phyloP scores from a whole-genome alignment of 2,329 filamentous ascomycete genomes.

The Calonectria fujianensis region DNA sequence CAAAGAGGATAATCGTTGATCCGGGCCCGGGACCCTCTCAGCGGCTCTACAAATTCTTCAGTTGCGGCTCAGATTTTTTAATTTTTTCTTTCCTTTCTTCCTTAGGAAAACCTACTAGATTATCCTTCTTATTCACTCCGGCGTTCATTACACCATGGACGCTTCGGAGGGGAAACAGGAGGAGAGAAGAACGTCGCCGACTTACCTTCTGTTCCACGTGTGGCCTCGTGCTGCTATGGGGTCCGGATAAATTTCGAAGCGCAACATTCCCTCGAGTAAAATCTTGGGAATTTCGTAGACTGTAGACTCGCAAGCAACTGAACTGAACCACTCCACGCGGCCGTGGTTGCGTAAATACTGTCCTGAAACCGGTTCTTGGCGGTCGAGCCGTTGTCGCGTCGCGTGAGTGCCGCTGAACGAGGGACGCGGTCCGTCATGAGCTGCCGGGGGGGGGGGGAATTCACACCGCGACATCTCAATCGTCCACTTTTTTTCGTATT shows the following conservation, averaged over 20 bases:
- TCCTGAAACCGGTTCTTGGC: too few relatives aligned
- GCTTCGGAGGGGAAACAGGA: conserved; percentile 82
- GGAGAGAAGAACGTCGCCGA: conserved; percentile 74
- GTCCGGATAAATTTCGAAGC: conserved; percentile 61
- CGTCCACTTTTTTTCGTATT: neutral
- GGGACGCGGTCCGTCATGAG: neutral
- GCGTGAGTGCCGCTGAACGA: neutral
- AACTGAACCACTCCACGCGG: neutral
- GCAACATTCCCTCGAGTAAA: conserved; percentile 55
- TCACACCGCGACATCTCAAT: too few relatives aligned
- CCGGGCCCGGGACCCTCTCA: conserved; percentile 46
- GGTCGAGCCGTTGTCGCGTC: neutral
- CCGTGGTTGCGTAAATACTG: neutral
- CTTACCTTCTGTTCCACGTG: conserved; percentile 70
- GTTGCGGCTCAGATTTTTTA: conserved; percentile 31
- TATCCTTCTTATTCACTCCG: conserved; percentile 83
- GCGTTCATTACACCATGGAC: conserved; percentile 73
- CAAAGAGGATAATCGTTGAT: conserved; percentile 53
- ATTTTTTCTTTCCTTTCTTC: conserved; percentile 56
- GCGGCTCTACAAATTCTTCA: conserved; percentile 44
- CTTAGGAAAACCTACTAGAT: conserved; percentile 63
- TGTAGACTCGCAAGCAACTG: too few relatives aligned
- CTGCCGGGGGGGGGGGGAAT: too few relatives aligned
- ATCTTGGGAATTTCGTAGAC: conserved; percentile 11
- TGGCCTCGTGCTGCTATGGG: conserved; percentile 58